These are phyloP conservation scores for Cylindrotheca fusiformis DNA, from an alignment of 108 stramenopile species.

Conservation along the genomic window DNA sequence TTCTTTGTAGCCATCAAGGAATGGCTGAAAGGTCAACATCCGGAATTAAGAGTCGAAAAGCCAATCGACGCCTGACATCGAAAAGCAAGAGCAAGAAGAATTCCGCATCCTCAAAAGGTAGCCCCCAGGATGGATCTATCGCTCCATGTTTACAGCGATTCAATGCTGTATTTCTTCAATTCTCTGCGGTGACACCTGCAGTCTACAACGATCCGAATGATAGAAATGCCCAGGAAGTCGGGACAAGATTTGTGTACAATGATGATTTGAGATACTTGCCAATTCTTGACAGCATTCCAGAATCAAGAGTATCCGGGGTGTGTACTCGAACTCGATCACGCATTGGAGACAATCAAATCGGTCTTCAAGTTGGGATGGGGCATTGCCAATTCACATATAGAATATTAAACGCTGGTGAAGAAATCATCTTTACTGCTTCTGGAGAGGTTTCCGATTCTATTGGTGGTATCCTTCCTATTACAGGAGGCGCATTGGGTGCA, in stretches of 20 bases:
- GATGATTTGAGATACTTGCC: slow-evolving; percentile 12
- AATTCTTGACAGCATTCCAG: slow-evolving; percentile 11
- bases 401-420: slow-evolving; percentile 5
- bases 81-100: too few relatives aligned
- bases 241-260: slow-evolving; percentile 28
- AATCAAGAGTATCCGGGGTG: slow-evolving; percentile 9
- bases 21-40: too few relatives aligned
- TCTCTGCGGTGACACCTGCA: slow-evolving; percentile 20
- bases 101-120: background rate
- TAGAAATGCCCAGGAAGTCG: slow-evolving; percentile 14
- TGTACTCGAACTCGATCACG: slow-evolving; percentile 22
- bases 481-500: slow-evolving; percentile 7
- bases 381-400: slow-evolving; percentile 11
- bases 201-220: slow-evolving; percentile 11
- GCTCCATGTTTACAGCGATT: background rate
- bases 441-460: slow-evolving; percentile 13
- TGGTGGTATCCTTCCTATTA: slow-evolving; percentile 16
- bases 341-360: slow-evolving; percentile 7
- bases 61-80: background rate
- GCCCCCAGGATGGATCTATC: background rate
- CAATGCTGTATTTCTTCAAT: slow-evolving; percentile 14
- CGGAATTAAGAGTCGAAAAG: background rate
- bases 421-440: slow-evolving; percentile 15
- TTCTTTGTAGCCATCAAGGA: too few relatives aligned
- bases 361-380: slow-evolving; percentile 18